phyloP scores from a whole-genome alignment of 352 stramenopile species.

The Globisporangium orthogonon region DNA sequence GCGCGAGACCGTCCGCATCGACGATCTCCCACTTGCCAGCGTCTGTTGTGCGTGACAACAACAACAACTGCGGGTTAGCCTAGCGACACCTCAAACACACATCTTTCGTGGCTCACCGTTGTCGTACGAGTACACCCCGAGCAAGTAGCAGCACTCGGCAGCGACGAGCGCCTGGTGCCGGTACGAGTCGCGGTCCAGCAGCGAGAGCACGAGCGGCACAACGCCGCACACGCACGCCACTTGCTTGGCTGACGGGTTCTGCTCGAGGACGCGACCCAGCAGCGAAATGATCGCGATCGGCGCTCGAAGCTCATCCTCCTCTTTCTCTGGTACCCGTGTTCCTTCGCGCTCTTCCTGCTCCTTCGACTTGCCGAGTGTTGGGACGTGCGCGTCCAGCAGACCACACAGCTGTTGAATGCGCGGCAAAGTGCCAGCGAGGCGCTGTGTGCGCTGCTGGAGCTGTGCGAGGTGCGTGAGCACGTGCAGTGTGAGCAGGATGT shows the following conservation, averaged over 20 bases:
- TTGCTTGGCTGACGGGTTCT: conserved; percentile 32
- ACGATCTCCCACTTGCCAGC: conserved; percentile 35
- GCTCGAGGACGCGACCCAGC: conserved; percentile 19
- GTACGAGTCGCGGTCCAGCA: conserved; percentile 25
- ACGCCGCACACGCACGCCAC: conserved; percentile 21
- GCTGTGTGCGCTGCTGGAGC: conserved; percentile 20
- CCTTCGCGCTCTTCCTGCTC: conserved; percentile 10
- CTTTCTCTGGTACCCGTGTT: conserved; percentile 4
- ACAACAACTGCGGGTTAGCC: no score
- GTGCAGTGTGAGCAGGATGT: conserved; percentile 20
- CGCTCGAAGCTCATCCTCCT: conserved; percentile 10
- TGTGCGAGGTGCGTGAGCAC: conserved; percentile 23
- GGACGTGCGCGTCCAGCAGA: conserved; percentile 15
- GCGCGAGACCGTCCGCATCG: conserved; percentile 22
- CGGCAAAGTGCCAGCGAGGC: conserved; percentile 14
- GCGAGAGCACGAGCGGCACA: conserved; percentile 21
- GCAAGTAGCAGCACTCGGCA: conserved; percentile 43
- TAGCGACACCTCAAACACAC: neutral
- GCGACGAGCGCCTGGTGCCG: conserved; percentile 22
- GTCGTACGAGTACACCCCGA: conserved; percentile 49
- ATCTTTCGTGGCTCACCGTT: conserved; percentile 29
- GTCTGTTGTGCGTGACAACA: conserved; percentile 6
- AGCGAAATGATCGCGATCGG: conserved; percentile 11
- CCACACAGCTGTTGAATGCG: conserved; percentile 23
- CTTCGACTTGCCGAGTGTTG: conserved; percentile 2